Evolutionary conservation across 345 rosid species (phyloP).

Genomic region (Hypericum androsaemum): DNA sequence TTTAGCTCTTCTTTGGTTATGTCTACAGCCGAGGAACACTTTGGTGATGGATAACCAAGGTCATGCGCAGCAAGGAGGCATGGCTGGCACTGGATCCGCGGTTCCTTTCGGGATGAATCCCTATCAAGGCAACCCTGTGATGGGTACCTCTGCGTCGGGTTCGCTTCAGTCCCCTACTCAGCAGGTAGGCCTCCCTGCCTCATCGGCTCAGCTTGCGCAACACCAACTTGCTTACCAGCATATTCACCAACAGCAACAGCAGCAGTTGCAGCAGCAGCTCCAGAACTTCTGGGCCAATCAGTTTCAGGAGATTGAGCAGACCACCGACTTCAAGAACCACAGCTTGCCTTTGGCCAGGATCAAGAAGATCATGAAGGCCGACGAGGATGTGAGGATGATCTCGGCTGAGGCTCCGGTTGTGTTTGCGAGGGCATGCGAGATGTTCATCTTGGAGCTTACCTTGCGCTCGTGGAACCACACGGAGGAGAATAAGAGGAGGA

Average conservation of each 20-base stretch:
- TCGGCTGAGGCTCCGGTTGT: conserved; percentile 96
- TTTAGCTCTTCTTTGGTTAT: too few relatives aligned
- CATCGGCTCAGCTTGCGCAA: conserved; percentile 39
- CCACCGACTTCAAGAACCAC: conserved; percentile 82
- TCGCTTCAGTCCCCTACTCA: conserved; percentile 27
- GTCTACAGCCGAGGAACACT: not conserved
- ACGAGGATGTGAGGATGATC: conserved; percentile 95
- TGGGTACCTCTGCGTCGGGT: conserved; percentile 13
- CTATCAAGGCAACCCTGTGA: conserved; percentile 26
- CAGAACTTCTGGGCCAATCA: conserved; percentile 82
- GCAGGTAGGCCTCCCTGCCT: conserved; percentile 22
- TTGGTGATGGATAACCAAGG: conserved; percentile 29
- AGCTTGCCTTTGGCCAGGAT: conserved; percentile 92
- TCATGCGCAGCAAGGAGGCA: conserved; percentile 15
- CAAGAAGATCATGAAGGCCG: conserved; percentile 99
- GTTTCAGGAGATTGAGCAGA: conserved; percentile 69
- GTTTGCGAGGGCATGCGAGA: conserved; percentile 95
- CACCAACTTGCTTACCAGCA: conserved; percentile 77
- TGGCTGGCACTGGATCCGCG: conserved; percentile 15
- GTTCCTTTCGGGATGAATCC: conserved; percentile 20
- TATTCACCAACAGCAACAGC: conserved; percentile 87
- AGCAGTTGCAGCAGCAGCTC: conserved; percentile 79
- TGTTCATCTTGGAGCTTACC: conserved; percentile 89
- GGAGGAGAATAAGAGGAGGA: conserved; percentile 91
- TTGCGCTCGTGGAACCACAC: conserved; percentile 96